Conservation (phyloP, 2,329 filamentous ascomycete genomes). For the Aspergillus brunneoviolaceus region DNA sequence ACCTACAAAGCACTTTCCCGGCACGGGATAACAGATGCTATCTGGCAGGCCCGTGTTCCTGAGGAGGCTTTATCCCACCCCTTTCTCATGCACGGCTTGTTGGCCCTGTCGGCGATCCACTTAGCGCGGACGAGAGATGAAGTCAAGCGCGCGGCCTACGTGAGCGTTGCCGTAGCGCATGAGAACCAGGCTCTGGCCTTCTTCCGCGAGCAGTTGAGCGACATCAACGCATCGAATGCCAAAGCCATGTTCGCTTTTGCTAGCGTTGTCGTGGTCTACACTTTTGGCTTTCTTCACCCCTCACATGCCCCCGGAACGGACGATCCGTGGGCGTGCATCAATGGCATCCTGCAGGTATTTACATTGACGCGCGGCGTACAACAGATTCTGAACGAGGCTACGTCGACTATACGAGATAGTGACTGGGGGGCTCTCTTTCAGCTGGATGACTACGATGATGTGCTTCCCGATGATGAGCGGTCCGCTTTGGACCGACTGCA, state of each 20-base stretch:
- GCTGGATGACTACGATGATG: constrained; percentile 22
- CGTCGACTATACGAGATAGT: constrained; percentile 24
- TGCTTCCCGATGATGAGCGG: constrained; percentile 22
- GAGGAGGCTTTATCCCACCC: constrained; percentile 35
- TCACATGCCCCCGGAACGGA: constrained; percentile 18
- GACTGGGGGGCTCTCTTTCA: constrained; percentile 31
- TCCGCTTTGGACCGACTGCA: constrained; percentile 23
- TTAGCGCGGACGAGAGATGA: constrained; percentile 30
- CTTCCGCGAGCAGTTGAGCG: constrained; percentile 34
- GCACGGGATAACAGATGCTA: constrained; percentile 29
- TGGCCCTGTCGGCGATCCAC: constrained; percentile 37
- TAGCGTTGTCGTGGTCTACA: constrained; percentile 38
- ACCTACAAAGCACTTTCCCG: constrained; percentile 34
- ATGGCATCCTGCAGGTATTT: constrained; percentile 35
- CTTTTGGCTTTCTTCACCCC: constrained; percentile 37
- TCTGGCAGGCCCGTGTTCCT: constrained; percentile 35
- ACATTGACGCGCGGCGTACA: constrained; percentile 37
- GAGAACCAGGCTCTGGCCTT: constrained; percentile 35
- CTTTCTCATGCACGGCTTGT: constrained; percentile 39
- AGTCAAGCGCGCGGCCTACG: constrained; percentile 29
- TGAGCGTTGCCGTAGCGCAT: constrained; percentile 37
- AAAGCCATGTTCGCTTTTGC: constrained; percentile 44
- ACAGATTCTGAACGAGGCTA: constrained; percentile 31
- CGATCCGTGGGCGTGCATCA: constrained; percentile 31
- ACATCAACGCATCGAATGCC: constrained; percentile 37